Conservation (phyloP, 2,329 filamentous ascomycete genomes). For the Hortaea werneckii region DNA sequence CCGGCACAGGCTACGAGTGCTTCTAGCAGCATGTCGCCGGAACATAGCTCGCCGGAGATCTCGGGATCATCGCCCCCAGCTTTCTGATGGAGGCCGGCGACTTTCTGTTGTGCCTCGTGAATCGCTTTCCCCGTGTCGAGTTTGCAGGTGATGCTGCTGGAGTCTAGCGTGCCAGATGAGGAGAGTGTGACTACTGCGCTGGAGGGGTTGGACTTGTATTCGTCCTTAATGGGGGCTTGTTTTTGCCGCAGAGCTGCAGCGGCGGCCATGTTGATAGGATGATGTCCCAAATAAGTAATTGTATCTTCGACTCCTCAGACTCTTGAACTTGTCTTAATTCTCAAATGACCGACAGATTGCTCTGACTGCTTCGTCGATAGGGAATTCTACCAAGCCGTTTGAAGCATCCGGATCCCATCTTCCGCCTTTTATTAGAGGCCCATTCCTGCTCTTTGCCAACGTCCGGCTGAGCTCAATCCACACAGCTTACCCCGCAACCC, state of each 20-base stretch:
- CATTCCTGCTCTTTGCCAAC: too few relatives aligned
- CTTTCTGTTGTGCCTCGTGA: conserved; percentile 30
- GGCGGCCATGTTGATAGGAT: conserved; percentile 1
- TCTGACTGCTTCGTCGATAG: too few relatives aligned
- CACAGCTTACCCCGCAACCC: too few relatives aligned
- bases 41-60: conserved; percentile 40
- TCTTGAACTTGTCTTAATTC: too few relatives aligned
- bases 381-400: too few relatives aligned
- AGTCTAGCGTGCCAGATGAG: conserved; percentile 35
- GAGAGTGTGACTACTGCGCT: conserved; percentile 38
- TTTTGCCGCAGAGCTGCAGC: conserved; percentile 32
- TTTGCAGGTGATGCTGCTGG: conserved; percentile 38
- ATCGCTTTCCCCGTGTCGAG: conserved; percentile 33
- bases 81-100: conserved; percentile 39
- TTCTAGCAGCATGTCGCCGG: conserved; percentile 41
- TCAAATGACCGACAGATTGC: too few relatives aligned
- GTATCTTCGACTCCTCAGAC: too few relatives aligned
- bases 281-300: too few relatives aligned
- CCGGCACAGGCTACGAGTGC: conserved; percentile 41
- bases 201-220: conserved; percentile 34
- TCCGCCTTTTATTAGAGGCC: too few relatives aligned
- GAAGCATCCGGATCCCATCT: too few relatives aligned
- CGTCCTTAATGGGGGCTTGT: conserved; percentile 40
- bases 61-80: conserved; percentile 35
- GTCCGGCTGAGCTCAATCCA: too few relatives aligned